Evolutionary conservation across 2,329 filamentous ascomycete species (phyloP).

Genomic region (Apiospora arundinis): DNA sequence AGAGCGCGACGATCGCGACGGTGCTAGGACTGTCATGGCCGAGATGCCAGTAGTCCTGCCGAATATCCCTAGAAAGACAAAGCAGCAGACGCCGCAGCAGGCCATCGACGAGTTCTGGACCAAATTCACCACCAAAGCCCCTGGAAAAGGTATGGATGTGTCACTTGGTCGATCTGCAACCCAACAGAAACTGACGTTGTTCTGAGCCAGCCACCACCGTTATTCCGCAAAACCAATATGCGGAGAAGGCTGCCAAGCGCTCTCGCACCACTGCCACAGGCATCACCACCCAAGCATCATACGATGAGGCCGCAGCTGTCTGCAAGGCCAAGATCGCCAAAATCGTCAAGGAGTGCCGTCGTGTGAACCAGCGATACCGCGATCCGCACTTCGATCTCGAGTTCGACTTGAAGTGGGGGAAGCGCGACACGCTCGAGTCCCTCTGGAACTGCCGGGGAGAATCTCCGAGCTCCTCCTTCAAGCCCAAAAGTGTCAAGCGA

Average conservation of each 20-base stretch:
- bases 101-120: conserved; percentile 76
- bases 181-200: not conserved
- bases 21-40: conserved; percentile 16
- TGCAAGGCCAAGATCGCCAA: conserved; percentile 70
- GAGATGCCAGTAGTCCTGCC: conserved; percentile 31
- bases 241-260: conserved; percentile 63
- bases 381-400: conserved; percentile 90
- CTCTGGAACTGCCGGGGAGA: conserved; percentile 44
- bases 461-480: conserved; percentile 38
- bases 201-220: conserved; percentile 65
- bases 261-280: conserved; percentile 60
- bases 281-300: conserved; percentile 67
- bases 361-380: conserved; percentile 84
- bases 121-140: conserved; percentile 72
- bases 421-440: conserved; percentile 56
- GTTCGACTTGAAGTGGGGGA: conserved; percentile 69
- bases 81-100: conserved; percentile 68
- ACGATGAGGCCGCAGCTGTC: conserved; percentile 72
- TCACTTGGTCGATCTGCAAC: not conserved
- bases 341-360: conserved; percentile 70
- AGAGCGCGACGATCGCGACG: not conserved
- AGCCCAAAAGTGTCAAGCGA: conserved; percentile 67
- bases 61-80: conserved; percentile 41
- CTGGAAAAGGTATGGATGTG: conserved; percentile 64
- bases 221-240: conserved; percentile 71